Evolutionary conservation across 2,329 filamentous ascomycete species (phyloP), one percentile per base, ranked within the genome.

Genomic region (Penicillium concentricum): DNA sequence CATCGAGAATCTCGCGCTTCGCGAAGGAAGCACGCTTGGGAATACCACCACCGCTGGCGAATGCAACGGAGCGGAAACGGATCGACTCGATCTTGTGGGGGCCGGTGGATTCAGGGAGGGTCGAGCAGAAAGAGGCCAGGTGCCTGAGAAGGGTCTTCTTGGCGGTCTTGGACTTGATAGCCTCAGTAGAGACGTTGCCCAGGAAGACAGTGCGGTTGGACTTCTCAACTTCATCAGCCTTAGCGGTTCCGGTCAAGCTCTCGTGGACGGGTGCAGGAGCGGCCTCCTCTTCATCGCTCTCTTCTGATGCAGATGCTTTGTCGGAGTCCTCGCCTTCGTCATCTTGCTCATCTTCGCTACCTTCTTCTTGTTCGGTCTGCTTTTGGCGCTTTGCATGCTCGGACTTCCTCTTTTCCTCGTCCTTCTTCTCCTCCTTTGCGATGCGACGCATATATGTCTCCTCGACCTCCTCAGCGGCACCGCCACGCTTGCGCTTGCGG

Each of bases 21-120:
- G 93, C 94, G 73, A 87, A 97, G 24, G 94, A 90, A n/a, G 93
- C 94, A 61, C 93, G 90, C 78, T 96, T 97, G 48, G 94, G 94
- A 55, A 97, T 83, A 16, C 86, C 81, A 35, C 81, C 84, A 37
- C 70, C 69, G 28, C 86, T 86, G 5, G 89, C 84, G 73, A 95
- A 97, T 2, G 94, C 90, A 15, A 92, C 91, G 8, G 93, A 97
- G 56, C 94, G 90, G 81, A 97, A 99, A 22, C 94, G 91, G 59
- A 99, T 82, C 2, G 92, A 96, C 72, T 96, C 90, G 43, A 99
- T 81, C 68, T 90, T 92, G 74, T 90, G 88, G 20, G 81, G 78
- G 13, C 78, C 78, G 41, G 82, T 78, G 1, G 72, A 74, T 56
- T 74, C 70, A 45, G 75, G 80, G 61, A 78, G 78, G 65, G 72